These are phyloP conservation scores for Cadophora sp. DNA, from an alignment of 2,329 filamentous ascomycete genomes.

Conservation along the genomic window DNA sequence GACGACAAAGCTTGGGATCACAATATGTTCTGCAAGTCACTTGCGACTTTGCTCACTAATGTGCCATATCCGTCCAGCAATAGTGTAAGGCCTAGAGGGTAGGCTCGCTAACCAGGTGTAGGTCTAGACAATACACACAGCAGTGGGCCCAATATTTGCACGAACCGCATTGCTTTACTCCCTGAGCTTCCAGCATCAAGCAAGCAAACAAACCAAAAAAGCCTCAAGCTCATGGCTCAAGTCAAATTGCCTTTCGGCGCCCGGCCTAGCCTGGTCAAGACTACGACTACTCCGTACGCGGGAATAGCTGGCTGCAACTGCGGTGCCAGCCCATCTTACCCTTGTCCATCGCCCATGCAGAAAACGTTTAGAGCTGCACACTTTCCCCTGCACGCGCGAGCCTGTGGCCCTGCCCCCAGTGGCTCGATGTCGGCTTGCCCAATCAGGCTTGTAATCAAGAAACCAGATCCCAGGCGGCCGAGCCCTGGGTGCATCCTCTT, in stretches of 20 bases:
- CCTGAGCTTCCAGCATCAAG: not conserved
- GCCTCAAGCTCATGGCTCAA: slow-evolving; percentile 15
- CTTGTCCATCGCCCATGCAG: slow-evolving; percentile 22
- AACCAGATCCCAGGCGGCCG: slow-evolving; percentile 5
- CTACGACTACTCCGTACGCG: not conserved
- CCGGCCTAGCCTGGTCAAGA: not conserved
- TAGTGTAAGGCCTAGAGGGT: not conserved
- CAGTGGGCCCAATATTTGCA: not conserved
- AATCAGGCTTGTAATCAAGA: not conserved
- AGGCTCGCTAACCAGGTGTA: not conserved
- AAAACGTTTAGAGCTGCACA: slow-evolving; percentile 35
- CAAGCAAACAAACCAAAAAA: slow-evolving; percentile 11
- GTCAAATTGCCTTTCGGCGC: not conserved
- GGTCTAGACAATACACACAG: not conserved
- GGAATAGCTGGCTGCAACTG: slow-evolving; percentile 10
- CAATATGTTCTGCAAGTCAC: not conserved
- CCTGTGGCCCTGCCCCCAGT: slow-evolving; percentile 1
- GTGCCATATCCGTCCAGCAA: not conserved
- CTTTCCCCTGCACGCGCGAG: slow-evolving; percentile 19
- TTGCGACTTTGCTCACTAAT: not conserved
- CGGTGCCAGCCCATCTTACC: not conserved
- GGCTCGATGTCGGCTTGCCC: not conserved
- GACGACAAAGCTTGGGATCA: not conserved
- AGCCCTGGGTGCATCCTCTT: not conserved
- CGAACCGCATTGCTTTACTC: not conserved